These are phyloP conservation scores for Pichia exigua DNA, from an alignment of 805 yeast species.

Conservation along the genomic window DNA sequence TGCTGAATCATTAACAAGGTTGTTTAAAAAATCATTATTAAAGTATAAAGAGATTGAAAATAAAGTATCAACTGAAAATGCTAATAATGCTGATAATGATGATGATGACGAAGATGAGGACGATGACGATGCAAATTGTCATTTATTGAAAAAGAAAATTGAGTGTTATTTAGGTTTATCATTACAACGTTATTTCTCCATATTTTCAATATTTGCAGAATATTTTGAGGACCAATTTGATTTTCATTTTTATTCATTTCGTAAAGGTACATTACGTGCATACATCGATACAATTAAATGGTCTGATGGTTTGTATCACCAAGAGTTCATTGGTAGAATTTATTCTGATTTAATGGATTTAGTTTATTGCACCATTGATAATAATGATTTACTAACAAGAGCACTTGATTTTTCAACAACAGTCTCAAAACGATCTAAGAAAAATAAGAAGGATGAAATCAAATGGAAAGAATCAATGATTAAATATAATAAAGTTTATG, in stretches of 20 bases:
- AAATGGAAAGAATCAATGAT: constrained; percentile 51
- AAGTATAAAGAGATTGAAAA: constrained; percentile 10
- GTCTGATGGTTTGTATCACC: constrained; percentile 68
- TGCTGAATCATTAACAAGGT: constrained; percentile 72
- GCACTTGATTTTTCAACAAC: constrained; percentile 10
- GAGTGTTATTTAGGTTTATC: constrained; percentile 53
- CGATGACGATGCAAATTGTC: constrained; percentile 28
- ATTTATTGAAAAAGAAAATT: constrained; percentile 31
- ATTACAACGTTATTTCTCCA: constrained; percentile 65
- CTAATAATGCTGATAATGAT: no score
- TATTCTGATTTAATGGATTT: constrained; percentile 55
- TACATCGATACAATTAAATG: constrained; percentile 71
- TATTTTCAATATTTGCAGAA: constrained; percentile 59
- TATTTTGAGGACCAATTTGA: constrained; percentile 83
- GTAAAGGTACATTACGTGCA: constrained; percentile 84
- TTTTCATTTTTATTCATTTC: constrained; percentile 86
- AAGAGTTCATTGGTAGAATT: constrained; percentile 68
- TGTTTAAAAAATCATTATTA: constrained; percentile 34
- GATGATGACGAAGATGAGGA: constrained; percentile 10
- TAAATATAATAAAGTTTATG: constrained; percentile 35
- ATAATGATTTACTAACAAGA: constrained; percentile 15
- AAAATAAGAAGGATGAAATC: constrained; percentile 48
- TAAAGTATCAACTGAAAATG: background rate
- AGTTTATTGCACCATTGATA: constrained; percentile 36
- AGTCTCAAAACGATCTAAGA: constrained; percentile 33